Evolutionary conservation across 2,329 filamentous ascomycete genomes (phyloP), one percentile per base, ranked within the genome.

Genomic region (Corinectria fuckeliana): DNA sequence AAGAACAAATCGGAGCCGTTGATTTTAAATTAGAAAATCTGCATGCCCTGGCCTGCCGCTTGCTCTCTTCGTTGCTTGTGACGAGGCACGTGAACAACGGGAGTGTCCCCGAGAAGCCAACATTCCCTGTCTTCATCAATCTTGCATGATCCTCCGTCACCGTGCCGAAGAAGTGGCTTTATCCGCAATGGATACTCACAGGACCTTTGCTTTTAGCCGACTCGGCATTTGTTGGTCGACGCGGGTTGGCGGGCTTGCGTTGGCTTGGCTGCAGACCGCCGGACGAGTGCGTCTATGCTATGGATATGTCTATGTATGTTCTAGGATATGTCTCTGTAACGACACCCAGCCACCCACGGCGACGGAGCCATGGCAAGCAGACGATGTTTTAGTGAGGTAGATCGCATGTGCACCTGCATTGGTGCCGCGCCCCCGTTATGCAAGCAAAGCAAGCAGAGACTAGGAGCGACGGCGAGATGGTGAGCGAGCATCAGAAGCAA

Each of bases 341-440:
- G 4, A 16, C 39, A 32, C n/a, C 26, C 38, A 34, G 26, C 21
- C 39, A 44, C 26, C 44, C 38, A 28, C 18, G 26, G 28, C 9
- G 26, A 45, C 25, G 42, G 42, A 25, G 18, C 42, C 23, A 45
- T 45, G 42, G 7, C 32, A 28, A 25, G 42, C 42, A 30, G 42
- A 45, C n/a, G 16, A 16, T 16, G n/a, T 44, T 6, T 45, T 45
- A 45, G 42, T 45, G 42, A 49, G 56, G 44, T 28, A 30, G 50
- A 53, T 53, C 42, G 34, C 44, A 54, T 58, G 56, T 58, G 56
- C 49, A 32, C 45, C 38, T 58, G 50, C 56, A 58, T 53, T 53
- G 50, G 56, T 38, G 48, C 36, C 41, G n/a, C 28, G n/a, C 28
- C 44, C 50, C 48, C 42, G 16, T 20, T 18, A 20, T 45, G 55